Conservation (phyloP, 1,139 yeast species). For the Scheffersomyces lignicola region DNA sequence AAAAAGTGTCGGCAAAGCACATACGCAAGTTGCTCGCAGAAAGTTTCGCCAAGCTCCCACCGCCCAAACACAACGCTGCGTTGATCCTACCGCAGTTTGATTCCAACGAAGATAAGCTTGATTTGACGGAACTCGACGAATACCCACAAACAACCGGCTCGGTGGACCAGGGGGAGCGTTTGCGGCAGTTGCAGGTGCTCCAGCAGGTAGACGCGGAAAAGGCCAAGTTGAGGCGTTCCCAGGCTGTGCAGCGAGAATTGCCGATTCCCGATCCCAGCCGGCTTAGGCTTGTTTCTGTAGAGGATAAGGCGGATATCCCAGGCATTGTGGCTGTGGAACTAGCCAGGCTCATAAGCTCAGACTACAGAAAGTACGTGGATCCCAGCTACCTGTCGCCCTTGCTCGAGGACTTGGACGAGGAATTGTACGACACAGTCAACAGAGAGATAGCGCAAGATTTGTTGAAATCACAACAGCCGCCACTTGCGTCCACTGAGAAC, state of each 20-base stretch:
- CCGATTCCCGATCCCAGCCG: constrained; percentile 45
- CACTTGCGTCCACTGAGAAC: background rate
- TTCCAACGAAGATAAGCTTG: constrained; percentile 19
- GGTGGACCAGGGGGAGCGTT: constrained; percentile 22
- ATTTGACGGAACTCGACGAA: constrained; percentile 11
- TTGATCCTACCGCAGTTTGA: constrained; percentile 28
- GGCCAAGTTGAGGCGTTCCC: constrained; percentile 42
- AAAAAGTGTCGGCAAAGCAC: background rate
- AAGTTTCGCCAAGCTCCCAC: constrained; percentile 25
- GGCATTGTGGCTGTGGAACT: constrained; percentile 37
- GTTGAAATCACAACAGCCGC: background rate
- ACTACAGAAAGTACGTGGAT: constrained; percentile 38
- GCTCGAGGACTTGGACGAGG: constrained; percentile 45
- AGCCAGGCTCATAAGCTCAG: constrained; percentile 45
- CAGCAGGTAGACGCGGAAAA: constrained; percentile 28
- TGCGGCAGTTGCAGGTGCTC: constrained; percentile 25
- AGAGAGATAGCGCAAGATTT: constrained; percentile 28
- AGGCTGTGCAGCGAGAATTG: constrained; percentile 50
- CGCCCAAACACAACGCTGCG: constrained; percentile 25
- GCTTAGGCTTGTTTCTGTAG: constrained; percentile 7
- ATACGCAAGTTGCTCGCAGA: constrained; percentile 18
- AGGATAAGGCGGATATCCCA: constrained; percentile 6
- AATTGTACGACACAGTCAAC: constrained; percentile 23
- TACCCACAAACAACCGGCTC: constrained; percentile 2
- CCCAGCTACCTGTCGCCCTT: constrained; percentile 19